Percentiles rank a stretch among this genome's conserved stretches.
phyloP scores from a whole-genome alignment of 2,329 filamentous ascomycete species.

The Beauveria scarabaeidicola region DNA sequence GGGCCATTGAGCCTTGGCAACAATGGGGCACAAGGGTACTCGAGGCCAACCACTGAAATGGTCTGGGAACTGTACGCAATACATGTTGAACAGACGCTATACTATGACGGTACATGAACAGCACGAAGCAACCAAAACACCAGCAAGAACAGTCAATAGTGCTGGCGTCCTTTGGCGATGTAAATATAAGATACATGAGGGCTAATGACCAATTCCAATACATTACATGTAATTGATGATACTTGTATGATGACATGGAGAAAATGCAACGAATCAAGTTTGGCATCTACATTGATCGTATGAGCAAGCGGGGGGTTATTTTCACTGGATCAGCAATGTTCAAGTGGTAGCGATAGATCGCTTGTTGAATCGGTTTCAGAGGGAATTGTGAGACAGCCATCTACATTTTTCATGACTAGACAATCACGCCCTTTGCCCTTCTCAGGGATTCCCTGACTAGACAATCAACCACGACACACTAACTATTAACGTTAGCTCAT shows the following conservation, averaged over 20 bases:
- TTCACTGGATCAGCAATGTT: not conserved
- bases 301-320: not conserved
- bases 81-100: not conserved
- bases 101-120: constrained; percentile 8
- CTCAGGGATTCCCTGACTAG: too few relatives aligned
- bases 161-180: not conserved
- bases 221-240: not conserved
- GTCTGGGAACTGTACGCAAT: not conserved
- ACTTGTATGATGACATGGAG: too few relatives aligned
- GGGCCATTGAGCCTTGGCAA: not conserved
- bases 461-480: too few relatives aligned
- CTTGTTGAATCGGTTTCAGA: not conserved
- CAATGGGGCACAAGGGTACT: too few relatives aligned
- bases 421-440: too few relatives aligned
- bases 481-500: too few relatives aligned
- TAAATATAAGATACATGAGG: constrained; percentile 5
- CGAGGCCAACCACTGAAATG: too few relatives aligned
- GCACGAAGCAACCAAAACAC: not conserved
- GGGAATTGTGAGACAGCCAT: constrained; percentile 6
- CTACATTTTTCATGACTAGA: not conserved
- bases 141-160: not conserved
- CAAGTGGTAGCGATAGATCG: not conserved
- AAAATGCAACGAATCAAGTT: too few relatives aligned
- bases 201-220: not conserved
- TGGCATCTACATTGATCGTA: not conserved